Percentiles rank a stretch among this genome's conserved stretches.
These are phyloP conservation scores for Aureobasidium sp. DNA, from an alignment of 2,329 filamentous ascomycete species.

Conservation along the genomic window DNA sequence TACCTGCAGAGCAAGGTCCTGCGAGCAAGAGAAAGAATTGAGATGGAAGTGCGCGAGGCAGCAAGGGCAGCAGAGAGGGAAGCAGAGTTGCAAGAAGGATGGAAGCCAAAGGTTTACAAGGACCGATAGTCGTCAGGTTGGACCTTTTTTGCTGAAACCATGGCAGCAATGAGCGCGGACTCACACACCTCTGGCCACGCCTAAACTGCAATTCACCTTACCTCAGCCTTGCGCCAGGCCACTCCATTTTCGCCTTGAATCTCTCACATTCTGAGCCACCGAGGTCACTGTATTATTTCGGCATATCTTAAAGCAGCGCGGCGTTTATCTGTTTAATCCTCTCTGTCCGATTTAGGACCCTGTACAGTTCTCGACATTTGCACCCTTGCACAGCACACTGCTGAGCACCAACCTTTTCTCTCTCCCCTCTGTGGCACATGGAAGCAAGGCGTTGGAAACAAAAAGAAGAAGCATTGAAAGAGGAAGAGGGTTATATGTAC, in stretches of 20 bases:
- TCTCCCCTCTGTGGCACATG: slow-evolving; percentile 5
- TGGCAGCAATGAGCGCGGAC: slow-evolving; percentile 11
- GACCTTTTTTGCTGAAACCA: slow-evolving; percentile 15
- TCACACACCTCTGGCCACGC: background rate
- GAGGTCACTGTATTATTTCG: slow-evolving; percentile 8
- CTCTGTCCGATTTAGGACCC: background rate
- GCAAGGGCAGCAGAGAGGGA: slow-evolving; percentile 66
- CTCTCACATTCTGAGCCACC: background rate
- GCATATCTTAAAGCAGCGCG: slow-evolving; percentile 11
- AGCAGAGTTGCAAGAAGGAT: slow-evolving; percentile 74
- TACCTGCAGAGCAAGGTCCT: slow-evolving; percentile 97
- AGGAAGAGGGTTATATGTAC: background rate
- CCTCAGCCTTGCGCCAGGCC: background rate
- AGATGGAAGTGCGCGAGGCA: slow-evolving; percentile 71
- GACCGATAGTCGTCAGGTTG: slow-evolving; percentile 49
- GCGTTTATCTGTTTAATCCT: background rate
- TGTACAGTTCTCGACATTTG: slow-evolving; percentile 1
- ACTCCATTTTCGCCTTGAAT: background rate
- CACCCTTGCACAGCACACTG: background rate
- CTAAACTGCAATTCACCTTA: background rate
- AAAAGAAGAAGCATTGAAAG: slow-evolving; percentile 1
- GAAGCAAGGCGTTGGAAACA: background rate
- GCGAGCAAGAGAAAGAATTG: slow-evolving; percentile 83
- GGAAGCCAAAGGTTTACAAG: slow-evolving; percentile 93
- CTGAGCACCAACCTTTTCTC: background rate